phyloP scores from a whole-genome alignment of 305 asterid genomes.

The Plantago coronopus region DNA sequence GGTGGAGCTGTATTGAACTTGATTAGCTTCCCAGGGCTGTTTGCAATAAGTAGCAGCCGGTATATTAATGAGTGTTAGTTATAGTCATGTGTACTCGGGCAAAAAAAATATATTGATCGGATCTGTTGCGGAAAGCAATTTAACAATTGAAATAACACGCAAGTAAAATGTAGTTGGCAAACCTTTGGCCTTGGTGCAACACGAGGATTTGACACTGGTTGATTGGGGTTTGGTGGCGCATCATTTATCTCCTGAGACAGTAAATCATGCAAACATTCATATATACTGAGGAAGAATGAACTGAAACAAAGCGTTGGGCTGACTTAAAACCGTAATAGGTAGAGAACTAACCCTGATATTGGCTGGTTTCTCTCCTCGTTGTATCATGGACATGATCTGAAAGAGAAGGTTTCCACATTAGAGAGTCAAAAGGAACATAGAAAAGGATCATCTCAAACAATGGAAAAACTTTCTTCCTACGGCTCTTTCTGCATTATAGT shows the following conservation, averaged over 20 bases:
- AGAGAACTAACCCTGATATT: slow-evolving; percentile 69
- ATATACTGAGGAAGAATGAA: slow-evolving; percentile 13
- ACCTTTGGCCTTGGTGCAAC: slow-evolving; percentile 77
- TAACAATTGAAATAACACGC: slow-evolving; percentile 13
- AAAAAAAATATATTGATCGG: neutral
- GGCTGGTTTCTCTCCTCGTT: slow-evolving; percentile 90
- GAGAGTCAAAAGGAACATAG: neutral
- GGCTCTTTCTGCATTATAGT: neutral
- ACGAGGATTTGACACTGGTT: slow-evolving; percentile 70
- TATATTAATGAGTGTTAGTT: neutral
- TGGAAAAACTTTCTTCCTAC: neutral
- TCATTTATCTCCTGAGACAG: slow-evolving; percentile 79
- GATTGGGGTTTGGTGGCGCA: slow-evolving; percentile 93
- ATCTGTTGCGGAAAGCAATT: too few relatives aligned
- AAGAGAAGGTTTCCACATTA: slow-evolving; percentile 18
- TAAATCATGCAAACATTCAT: slow-evolving; percentile 5
- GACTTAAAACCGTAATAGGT: slow-evolving; percentile 3
- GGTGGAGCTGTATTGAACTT: slow-evolving; percentile 42
- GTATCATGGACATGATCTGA: slow-evolving; percentile 90
- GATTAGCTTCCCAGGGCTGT: slow-evolving; percentile 88
- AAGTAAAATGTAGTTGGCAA: slow-evolving; percentile 13
- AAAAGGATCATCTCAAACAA: neutral
- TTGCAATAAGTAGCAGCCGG: slow-evolving; percentile 21
- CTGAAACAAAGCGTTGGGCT: slow-evolving; percentile 1
- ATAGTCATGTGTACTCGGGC: neutral